These are phyloP conservation scores for Polytolypa hystricis DNA, from an alignment of 2,329 filamentous ascomycete species.

Conservation along the genomic window DNA sequence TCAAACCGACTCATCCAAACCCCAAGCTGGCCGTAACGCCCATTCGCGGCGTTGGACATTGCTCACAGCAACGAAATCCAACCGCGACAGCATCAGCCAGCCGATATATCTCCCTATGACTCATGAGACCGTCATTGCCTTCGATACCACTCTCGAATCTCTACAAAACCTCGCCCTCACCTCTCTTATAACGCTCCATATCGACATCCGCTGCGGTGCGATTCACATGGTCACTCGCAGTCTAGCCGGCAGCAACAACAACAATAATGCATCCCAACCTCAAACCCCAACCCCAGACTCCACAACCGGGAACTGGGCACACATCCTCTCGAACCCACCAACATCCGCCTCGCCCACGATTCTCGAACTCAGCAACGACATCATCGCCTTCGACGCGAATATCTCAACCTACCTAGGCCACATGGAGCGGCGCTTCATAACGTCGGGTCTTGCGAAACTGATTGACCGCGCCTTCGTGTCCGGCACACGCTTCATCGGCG, in stretches of 20 bases:
- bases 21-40: constrained; percentile 31
- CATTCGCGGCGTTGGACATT: constrained; percentile 75
- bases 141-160: constrained; percentile 75
- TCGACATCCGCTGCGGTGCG: constrained; percentile 78
- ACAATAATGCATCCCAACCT: constrained; percentile 12
- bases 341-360: constrained; percentile 51
- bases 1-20: constrained; percentile 50
- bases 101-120: constrained; percentile 81
- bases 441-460: constrained; percentile 62
- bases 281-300: constrained; percentile 21
- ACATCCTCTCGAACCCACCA: constrained; percentile 32
- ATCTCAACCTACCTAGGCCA: constrained; percentile 60
- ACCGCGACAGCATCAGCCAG: constrained; percentile 45
- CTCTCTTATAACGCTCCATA: constrained; percentile 73
- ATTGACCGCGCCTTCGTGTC: constrained; percentile 70
- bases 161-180: constrained; percentile 71
- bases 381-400: constrained; percentile 81
- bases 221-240: constrained; percentile 62
- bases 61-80: constrained; percentile 50
- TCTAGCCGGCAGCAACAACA: constrained; percentile 42
- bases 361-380: constrained; percentile 68
- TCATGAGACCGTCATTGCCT: constrained; percentile 70
- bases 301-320: constrained; percentile 38
- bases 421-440: constrained; percentile 63
- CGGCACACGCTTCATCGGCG: constrained; percentile 58